These are phyloP conservation scores for Amaranthus hypochondriacus DNA, from an alignment of 148 eudicot genomes.

Conservation along the genomic window DNA sequence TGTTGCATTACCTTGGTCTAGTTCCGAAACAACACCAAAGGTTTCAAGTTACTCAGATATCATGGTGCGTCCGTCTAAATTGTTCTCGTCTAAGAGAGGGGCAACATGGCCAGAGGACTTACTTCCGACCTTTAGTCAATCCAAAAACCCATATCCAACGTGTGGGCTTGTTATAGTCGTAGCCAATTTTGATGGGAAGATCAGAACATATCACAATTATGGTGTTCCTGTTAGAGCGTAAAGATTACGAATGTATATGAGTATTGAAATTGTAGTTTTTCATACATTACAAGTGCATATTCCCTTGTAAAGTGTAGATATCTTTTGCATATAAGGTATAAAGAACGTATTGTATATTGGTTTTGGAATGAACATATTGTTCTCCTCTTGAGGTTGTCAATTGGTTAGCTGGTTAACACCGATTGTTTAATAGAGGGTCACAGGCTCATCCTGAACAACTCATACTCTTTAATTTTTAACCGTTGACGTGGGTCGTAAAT, in stretches of 20 bases:
- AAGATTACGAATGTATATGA: background rate
- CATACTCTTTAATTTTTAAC: too few species aligned
- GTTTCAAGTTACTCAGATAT: background rate
- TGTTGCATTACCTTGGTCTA: conserved; percentile 58
- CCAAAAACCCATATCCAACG: conserved; percentile 21
- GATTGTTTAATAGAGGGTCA: too few species aligned
- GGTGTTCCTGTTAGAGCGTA: conserved; percentile 58
- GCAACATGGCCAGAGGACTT: conserved; percentile 78
- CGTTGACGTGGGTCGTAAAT: too few species aligned
- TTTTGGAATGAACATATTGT: too few species aligned
- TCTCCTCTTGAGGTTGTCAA: too few species aligned
- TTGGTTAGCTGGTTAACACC: background rate
- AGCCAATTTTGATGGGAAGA: conserved; percentile 52
- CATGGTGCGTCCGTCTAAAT: conserved; percentile 36
- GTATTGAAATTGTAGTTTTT: background rate
- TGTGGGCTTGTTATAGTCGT: conserved; percentile 78
- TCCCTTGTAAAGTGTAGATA: background rate
- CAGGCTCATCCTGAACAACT: too few species aligned
- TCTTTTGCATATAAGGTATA: background rate
- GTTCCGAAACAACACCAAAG: conserved; percentile 9
- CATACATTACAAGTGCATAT: too few species aligned
- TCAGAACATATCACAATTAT: conserved; percentile 61
- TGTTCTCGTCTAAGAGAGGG: conserved; percentile 41
- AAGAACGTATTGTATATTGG: background rate
- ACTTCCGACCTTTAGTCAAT: conserved; percentile 30